Evolutionary conservation across 805 yeast species (phyloP).

Genomic region (Millerago galiae): DNA sequence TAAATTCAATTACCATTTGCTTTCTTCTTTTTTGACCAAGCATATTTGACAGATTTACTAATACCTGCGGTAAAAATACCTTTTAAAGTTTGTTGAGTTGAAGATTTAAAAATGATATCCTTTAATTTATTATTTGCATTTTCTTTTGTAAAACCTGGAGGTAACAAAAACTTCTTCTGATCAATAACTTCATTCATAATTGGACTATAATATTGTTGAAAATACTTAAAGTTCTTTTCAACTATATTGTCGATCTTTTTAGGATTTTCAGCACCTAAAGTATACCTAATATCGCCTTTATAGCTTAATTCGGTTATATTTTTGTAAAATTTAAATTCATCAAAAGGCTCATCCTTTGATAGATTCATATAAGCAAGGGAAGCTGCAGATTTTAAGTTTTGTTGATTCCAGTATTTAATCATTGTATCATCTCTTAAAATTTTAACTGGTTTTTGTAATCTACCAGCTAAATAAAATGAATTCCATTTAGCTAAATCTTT

Average conservation of each 20-base stretch:
- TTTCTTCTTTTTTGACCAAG: slow-evolving; percentile 58
- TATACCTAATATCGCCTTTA: slow-evolving; percentile 84
- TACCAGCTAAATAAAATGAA: slow-evolving; percentile 81
- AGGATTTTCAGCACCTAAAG: slow-evolving; percentile 87
- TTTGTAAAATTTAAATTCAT: slow-evolving; percentile 63
- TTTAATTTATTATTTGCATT: slow-evolving; percentile 33
- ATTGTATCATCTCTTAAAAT: slow-evolving; percentile 58
- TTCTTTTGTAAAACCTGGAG: slow-evolving; percentile 32
- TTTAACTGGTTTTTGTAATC: slow-evolving; percentile 91
- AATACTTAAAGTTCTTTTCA: slow-evolving; percentile 59
- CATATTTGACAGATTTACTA: slow-evolving; percentile 62
- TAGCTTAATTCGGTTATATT: slow-evolving; percentile 79
- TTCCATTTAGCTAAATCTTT: slow-evolving; percentile 81
- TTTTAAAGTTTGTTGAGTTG: slow-evolving; percentile 68
- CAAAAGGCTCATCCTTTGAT: slow-evolving; percentile 33
- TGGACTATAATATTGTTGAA: slow-evolving; percentile 72
- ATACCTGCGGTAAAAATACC: slow-evolving; percentile 88
- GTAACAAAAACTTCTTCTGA: slow-evolving; percentile 27
- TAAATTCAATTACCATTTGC: slow-evolving; percentile 21
- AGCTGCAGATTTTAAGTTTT: slow-evolving; percentile 72
- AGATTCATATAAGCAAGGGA: slow-evolving; percentile 42
- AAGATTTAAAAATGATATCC: slow-evolving; percentile 60
- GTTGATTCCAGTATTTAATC: slow-evolving; percentile 62
- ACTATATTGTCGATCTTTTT: slow-evolving; percentile 84
- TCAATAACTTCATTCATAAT: slow-evolving; percentile 31